Evolutionary conservation across 768 basidiomycete species (phyloP).

Genomic region (Daedalea quercina): DNA sequence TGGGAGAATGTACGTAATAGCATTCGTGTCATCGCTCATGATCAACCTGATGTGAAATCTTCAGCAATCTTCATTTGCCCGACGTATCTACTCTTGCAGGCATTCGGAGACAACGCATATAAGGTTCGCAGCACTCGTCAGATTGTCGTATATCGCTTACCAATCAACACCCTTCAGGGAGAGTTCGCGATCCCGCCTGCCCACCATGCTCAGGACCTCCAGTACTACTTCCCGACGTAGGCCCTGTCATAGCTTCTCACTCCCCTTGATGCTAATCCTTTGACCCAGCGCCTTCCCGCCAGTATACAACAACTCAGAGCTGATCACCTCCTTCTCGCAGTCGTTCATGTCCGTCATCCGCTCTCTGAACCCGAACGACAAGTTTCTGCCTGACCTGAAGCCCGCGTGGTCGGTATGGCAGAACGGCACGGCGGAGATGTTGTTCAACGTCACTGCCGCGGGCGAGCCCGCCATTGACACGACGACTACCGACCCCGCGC

Average conservation of each 20-base stretch:
- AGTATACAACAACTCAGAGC: constrained; percentile 18
- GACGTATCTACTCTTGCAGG: constrained; percentile 23
- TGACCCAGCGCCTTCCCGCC: no score
- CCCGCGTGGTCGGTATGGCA: neutral
- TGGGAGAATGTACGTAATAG: constrained; percentile 21
- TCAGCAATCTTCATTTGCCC: constrained; percentile 33
- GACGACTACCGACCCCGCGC: constrained; percentile 2
- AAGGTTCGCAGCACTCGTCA: constrained; percentile 21
- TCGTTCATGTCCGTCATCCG: constrained; percentile 20
- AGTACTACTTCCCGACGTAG: constrained; percentile 4
- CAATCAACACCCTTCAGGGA: no score
- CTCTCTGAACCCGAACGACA: constrained; percentile 18
- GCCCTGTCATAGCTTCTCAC: neutral
- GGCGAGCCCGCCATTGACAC: constrained; percentile 1
- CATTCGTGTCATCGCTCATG: neutral
- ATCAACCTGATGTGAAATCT: neutral
- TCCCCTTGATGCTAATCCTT: no score
- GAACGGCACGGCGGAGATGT: constrained; percentile 3
- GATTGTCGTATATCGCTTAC: neutral
- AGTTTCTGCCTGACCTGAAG: constrained; percentile 1
- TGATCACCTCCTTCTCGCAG: constrained; percentile 22
- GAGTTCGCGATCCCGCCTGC: constrained; percentile 26
- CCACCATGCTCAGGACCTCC: constrained; percentile 8
- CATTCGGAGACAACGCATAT: constrained; percentile 26
- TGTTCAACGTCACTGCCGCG: constrained; percentile 7